A percentile compares a stretch with the other conserved stretches of the same genome.
Conservation (phyloP, 2,329 filamentous ascomycete species). For the Phaeomoniella chlamydospora region DNA sequence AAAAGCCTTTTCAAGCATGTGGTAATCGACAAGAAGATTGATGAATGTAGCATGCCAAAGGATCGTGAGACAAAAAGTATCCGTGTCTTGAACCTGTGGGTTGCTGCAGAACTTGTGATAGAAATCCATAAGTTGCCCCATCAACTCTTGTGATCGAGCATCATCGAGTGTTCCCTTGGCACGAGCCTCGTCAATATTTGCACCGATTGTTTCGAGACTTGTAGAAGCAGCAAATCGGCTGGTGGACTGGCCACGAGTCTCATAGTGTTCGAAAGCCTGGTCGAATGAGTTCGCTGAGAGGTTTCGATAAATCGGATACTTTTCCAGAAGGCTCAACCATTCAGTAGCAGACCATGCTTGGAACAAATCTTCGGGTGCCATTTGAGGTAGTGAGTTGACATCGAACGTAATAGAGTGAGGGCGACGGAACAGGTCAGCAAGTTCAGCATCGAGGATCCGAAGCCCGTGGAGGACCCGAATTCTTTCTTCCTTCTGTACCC, state of each 20-base stretch:
- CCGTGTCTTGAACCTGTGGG: slow-evolving; percentile 1
- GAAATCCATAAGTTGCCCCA: neutral
- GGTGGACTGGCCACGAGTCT: neutral
- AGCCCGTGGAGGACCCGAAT: neutral
- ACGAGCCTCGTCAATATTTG: neutral
- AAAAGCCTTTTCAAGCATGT: slow-evolving; percentile 7
- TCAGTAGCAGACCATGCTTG: neutral
- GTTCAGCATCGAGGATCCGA: neutral
- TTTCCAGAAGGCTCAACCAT: neutral
- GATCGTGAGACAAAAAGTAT: slow-evolving; percentile 6
- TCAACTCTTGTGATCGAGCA: neutral
- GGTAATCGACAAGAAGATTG: slow-evolving; percentile 7
- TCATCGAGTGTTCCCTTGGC: neutral
- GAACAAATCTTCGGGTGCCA: neutral
- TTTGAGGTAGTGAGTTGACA: neutral
- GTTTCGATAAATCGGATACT: neutral
- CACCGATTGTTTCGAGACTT: neutral
- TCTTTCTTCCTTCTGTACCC: neutral
- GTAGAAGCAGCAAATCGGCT: neutral
- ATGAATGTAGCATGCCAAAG: slow-evolving; percentile 10
- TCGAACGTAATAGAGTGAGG: neutral
- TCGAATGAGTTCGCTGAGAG: neutral
- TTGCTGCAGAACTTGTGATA: neutral
- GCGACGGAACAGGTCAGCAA: neutral
- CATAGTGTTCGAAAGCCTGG: neutral